A percentile compares a stretch with the other conserved stretches of the same genome.
phyloP scores from a whole-genome alignment of 768 basidiomycete species.

The Gautieria morchelliformis region DNA sequence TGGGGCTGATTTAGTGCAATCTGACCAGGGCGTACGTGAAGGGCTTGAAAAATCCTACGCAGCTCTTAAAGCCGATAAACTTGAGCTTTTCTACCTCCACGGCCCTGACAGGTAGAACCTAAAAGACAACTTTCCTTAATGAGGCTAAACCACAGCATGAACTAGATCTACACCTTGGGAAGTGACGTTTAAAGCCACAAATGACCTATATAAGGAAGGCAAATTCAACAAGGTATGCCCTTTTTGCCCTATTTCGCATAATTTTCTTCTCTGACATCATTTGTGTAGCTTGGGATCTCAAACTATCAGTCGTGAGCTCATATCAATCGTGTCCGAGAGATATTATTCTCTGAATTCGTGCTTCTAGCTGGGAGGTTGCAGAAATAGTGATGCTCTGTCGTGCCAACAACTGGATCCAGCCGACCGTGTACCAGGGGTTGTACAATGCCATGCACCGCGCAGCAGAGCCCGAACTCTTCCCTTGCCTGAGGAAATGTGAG shows the following conservation, averaged over 20 bases:
- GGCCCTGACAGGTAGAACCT: slow-evolving; percentile 19
- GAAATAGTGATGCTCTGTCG: slow-evolving; percentile 32
- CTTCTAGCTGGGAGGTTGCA: slow-evolving; percentile 32
- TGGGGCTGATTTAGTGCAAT: slow-evolving; percentile 27
- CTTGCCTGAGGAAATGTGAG: slow-evolving; percentile 29
- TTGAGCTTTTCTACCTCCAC: slow-evolving; percentile 44
- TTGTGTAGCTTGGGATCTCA: slow-evolving; percentile 26
- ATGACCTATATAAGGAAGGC: slow-evolving; percentile 43
- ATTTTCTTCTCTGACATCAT: slow-evolving; percentile 22
- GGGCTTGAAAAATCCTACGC: slow-evolving; percentile 27
- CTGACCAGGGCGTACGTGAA: slow-evolving; percentile 26
- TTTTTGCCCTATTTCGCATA: slow-evolving; percentile 33
- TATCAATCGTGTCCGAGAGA: slow-evolving; percentile 33
- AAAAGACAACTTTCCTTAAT: slow-evolving; percentile 20
- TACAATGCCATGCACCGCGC: slow-evolving; percentile 36
- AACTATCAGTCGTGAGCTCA: slow-evolving; percentile 30
- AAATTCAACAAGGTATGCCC: slow-evolving; percentile 28
- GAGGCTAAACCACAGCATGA: slow-evolving; percentile 8
- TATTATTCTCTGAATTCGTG: slow-evolving; percentile 9
- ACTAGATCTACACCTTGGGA: slow-evolving; percentile 35
- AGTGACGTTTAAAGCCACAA: slow-evolving; percentile 35
- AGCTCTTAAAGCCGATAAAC: slow-evolving; percentile 34
- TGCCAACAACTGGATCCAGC: slow-evolving; percentile 36
- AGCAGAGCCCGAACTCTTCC: slow-evolving; percentile 32
- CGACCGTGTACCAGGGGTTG: slow-evolving; percentile 39